Percentiles rank a stretch among this genome's conserved stretches.
phyloP scores from a whole-genome alignment of 768 basidiomycete genomes.

The Russula dissimulans region DNA sequence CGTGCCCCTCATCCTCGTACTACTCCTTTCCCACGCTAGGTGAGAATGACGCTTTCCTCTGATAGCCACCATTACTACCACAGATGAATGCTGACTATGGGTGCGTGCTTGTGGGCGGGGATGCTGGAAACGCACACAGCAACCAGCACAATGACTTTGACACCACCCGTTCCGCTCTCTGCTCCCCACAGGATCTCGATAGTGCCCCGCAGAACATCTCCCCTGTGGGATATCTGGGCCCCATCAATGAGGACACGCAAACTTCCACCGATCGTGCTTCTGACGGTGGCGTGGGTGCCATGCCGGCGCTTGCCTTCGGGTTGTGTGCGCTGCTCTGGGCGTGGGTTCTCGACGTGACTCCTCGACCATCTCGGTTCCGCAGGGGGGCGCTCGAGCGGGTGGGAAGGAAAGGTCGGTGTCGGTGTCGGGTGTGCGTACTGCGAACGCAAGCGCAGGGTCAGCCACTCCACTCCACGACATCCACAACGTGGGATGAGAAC shows the following conservation, averaged over 20 bases:
- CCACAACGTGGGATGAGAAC: not conserved
- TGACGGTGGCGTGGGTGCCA: not conserved
- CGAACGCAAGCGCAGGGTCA: constrained; percentile 7
- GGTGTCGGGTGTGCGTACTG: constrained; percentile 14
- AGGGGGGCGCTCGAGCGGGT: not conserved
- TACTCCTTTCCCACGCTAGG: not conserved
- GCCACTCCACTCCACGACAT: constrained; percentile 7
- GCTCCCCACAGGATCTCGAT: not conserved
- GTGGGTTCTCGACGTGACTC: not conserved
- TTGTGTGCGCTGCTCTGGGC: constrained; percentile 2
- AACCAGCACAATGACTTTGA: not conserved
- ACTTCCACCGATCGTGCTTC: not conserved
- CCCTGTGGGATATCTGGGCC: not conserved
- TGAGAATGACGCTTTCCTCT: not conserved
- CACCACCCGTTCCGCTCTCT: not conserved
- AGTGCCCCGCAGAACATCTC: not conserved
- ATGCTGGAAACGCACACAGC: not conserved
- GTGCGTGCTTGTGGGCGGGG: not conserved
- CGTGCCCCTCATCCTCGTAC: not conserved
- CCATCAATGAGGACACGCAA: not conserved
- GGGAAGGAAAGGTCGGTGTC: constrained; percentile 1
- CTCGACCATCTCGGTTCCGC: not conserved
- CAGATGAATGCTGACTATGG: not conserved
- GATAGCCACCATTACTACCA: not conserved
- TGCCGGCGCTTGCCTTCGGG: not conserved